Percentiles rank a stretch among this genome's conserved stretches.
Evolutionary conservation across 2,329 filamentous ascomycete species (phyloP).

Genomic region (Xylaria multiplex): DNA sequence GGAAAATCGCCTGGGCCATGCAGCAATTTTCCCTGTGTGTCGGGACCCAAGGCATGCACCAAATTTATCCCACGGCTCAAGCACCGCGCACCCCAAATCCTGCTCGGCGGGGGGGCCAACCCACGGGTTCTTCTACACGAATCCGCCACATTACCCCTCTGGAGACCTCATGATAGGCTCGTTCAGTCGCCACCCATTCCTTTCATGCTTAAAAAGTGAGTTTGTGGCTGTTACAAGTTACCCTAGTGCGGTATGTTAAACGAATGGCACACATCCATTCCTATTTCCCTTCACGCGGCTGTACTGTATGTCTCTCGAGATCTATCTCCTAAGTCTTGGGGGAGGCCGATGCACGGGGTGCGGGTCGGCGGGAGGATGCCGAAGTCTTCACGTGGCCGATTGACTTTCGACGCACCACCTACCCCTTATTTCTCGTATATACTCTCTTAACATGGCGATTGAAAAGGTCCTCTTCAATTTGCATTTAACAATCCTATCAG

Average conservation of each 20-base stretch:
- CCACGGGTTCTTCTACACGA: constrained; percentile 25
- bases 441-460: not conserved
- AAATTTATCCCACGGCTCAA: constrained; percentile 19
- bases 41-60: constrained; percentile 28
- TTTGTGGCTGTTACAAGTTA: constrained; percentile 20
- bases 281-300: not conserved
- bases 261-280: constrained; percentile 19
- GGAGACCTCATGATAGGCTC: not conserved
- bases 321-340: constrained; percentile 12
- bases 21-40: constrained; percentile 15
- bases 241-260: constrained; percentile 6
- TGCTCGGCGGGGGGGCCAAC: constrained; percentile 16
- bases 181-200: constrained; percentile 10
- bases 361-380: constrained; percentile 9
- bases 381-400: constrained; percentile 22
- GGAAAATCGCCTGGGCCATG: constrained; percentile 24
- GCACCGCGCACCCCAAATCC: constrained; percentile 14
- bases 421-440: constrained; percentile 2
- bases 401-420: constrained; percentile 8
- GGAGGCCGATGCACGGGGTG: constrained; percentile 20
- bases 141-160: constrained; percentile 25
- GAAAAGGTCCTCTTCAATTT: not conserved
- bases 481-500: not conserved
- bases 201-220: not conserved
- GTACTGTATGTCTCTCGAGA: not conserved